Base-by-base conservation (phyloP, 73 alveolate species). In the Halteria grandinella region DNA sequence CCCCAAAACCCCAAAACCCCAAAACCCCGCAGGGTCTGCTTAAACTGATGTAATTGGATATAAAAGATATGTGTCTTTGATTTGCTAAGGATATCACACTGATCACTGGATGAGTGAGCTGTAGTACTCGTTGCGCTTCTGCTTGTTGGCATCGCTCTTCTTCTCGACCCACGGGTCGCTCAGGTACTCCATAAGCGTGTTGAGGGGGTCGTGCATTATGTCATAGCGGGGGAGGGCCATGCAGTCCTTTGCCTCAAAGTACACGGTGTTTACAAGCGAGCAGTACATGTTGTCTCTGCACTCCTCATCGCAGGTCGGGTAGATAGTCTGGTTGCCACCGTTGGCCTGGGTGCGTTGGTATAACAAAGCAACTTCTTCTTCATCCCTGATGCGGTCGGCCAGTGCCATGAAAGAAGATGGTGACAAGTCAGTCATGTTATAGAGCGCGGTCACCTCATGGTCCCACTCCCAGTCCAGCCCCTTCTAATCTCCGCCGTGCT, bases 371-470 rank as follows among this genome's bases (percentile, higher is more conserved):
- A 11, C 11, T 7, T 5, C 47, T 36, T 36, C 47, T 5, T 36
- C 47, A 36, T 36, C 47, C 11, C 47, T 36, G 47, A 36, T 36
- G 5, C 72, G 47, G 27, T 70, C 32, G 15, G 83, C 71, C 14
- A 70, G 41, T 0, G 31, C 59, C 8, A 50, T 4, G 34, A 15
- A 28, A 8, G 53, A 45, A 15, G 33, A 27, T 12, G 93, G 93
- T 1, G 86, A 63, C 21, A 84, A 37, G 79, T 74, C 85, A 6
- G 24, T 43, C 81, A 84, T 24, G 4, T 37, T 33, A 47, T 62
- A 84, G 18, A 34, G 81, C 14, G 51, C 62, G 18, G 79, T 39
- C 59, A 50, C 34, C 21, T 84, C 88, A 12, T 72, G 40, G 55
- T 44, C 29, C 43, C 23, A 2, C 15, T 63, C 34, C 83, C 83